Base-by-base conservation (phyloP, 306 rosid species). In the Hippophae rhamnoides region DNA sequence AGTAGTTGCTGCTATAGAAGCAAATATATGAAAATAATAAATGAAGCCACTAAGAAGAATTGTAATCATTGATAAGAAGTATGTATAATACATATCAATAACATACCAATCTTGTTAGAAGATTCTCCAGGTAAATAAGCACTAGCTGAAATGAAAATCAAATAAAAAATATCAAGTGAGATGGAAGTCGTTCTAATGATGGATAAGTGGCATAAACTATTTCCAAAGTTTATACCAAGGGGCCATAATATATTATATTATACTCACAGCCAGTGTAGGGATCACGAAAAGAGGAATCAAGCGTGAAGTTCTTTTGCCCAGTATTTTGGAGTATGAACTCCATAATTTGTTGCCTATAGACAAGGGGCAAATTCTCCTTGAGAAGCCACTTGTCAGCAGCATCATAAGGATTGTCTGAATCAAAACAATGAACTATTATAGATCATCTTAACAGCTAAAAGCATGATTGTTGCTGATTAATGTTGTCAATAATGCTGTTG, bases 351-450 rank as follows among this genome's bases (percentile, higher is more conserved):
- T 87, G 95, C 46, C 96, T 96, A 64, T 85, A 87, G 77, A 87
- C 78, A 71, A 85, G 80, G 68, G 96, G 98, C 69, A 92, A 92
- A 67, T 64, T 78, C 81, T 92, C 96, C 70, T 74, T 83, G 71
- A 87, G 86, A 67, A 92, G 93, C 98, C 98, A 92, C 69, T 85
- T 87, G 64, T 92, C 98, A 74, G 96, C 95, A 73, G 76, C 49
- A 51, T 69, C 85, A 83, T 92, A 92, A 44, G 89, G 88, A 80
- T 82, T 89, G 68, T 85, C 98, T 92, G 87, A 31, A 63, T 47
- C 1, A 57, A 57, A 66, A 14, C 9, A 47, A 52, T 54, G 66
- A 53, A 41, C 14, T 43, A 48, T 46, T 56, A 44, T 13, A 67
- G 9, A 66, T 48, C 43, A 55, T n/a, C 57, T 57, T 60, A 68